Conservation (phyloP, 495 filamentous ascomycete genomes). For the Penicillium salamii region DNA sequence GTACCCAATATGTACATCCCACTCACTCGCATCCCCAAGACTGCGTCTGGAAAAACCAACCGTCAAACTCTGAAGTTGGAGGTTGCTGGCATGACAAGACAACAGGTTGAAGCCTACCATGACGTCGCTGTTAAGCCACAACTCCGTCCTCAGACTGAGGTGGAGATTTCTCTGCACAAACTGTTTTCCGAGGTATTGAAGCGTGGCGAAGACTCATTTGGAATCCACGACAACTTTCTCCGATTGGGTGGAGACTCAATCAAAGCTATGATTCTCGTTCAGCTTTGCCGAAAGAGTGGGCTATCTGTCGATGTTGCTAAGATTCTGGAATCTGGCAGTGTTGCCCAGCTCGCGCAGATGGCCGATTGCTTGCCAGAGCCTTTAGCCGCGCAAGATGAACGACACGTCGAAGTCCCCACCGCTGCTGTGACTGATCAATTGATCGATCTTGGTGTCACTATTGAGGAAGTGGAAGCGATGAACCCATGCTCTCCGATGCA, state of each 20-base stretch:
- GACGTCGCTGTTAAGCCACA: not conserved
- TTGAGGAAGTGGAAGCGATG: not conserved
- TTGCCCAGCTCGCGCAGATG: not conserved
- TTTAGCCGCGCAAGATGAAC: not conserved
- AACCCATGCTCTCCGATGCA: not conserved
- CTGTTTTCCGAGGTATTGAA: not conserved
- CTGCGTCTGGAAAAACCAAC: not conserved
- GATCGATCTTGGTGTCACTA: not conserved
- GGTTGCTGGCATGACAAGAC: not conserved
- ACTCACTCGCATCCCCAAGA: not conserved
- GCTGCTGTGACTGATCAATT: not conserved
- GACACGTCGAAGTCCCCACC: not conserved
- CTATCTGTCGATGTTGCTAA: not conserved
- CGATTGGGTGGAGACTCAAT: not conserved
- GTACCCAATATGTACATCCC: not conserved
- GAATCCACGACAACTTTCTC: not conserved
- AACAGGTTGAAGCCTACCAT: not conserved
- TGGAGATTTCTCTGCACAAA: not conserved
- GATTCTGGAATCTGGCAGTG: not conserved
- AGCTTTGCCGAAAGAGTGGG: not conserved
- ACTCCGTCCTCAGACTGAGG: not conserved
- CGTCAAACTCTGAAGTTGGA: not conserved
- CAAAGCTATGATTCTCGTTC: not conserved
- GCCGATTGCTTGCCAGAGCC: not conserved
- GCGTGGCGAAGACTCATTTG: not conserved